Percentiles rank a stretch among this genome's conserved stretches.
These are phyloP conservation scores for Starmerella vaccinii DNA, from an alignment of 805 yeast genomes.

Conservation along the genomic window DNA sequence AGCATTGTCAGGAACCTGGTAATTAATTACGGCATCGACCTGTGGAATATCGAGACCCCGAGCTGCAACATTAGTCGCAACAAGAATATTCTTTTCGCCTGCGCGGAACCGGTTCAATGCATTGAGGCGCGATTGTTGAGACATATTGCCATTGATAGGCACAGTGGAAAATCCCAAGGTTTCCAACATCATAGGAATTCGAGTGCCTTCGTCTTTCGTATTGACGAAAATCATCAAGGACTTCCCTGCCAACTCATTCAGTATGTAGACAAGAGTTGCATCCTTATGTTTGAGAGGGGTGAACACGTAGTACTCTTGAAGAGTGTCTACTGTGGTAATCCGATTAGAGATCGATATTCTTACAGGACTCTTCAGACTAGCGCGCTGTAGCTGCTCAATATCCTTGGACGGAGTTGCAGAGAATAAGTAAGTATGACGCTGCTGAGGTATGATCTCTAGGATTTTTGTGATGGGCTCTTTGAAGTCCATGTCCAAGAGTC, in stretches of 20 bases:
- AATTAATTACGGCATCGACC: constrained; percentile 81
- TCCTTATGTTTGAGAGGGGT: constrained; percentile 89
- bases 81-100: constrained; percentile 43
- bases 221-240: constrained; percentile 82
- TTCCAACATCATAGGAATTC: constrained; percentile 72
- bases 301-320: constrained; percentile 77
- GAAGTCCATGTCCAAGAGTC: constrained; percentile 89
- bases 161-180: constrained; percentile 78
- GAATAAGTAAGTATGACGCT: constrained; percentile 69
- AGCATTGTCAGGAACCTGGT: constrained; percentile 91
- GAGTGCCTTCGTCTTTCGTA: constrained; percentile 90
- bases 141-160: constrained; percentile 91
- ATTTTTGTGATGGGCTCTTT: constrained; percentile 89
- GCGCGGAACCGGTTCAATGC: constrained; percentile 57
- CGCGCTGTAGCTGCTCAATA: constrained; percentile 88
- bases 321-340: constrained; percentile 89
- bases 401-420: constrained; percentile 97
- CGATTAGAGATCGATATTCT: constrained; percentile 81
- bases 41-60: constrained; percentile 93
- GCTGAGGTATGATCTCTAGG: constrained; percentile 69
- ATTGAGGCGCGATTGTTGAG: constrained; percentile 73
- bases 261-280: constrained; percentile 68
- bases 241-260: constrained; percentile 78
- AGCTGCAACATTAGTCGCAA: constrained; percentile 96
- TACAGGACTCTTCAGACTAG: constrained; percentile 79